Base-by-base conservation (phyloP, 768 basidiomycete genomes). In the Tubosaeta sp. region DNA sequence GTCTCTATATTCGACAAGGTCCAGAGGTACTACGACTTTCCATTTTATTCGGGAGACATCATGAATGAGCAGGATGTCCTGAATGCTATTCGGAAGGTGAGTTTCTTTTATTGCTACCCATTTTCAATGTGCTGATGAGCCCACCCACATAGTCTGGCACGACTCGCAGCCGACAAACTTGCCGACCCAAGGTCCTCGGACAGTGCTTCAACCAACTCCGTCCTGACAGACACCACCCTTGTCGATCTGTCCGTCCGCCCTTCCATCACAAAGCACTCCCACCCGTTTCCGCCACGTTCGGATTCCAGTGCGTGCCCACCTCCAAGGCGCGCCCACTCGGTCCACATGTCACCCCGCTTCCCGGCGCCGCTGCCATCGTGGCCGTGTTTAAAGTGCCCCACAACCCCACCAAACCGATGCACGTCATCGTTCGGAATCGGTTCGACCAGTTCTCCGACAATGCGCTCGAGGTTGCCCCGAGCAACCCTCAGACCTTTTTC, bases 1-100 rank as follows among this genome's bases (percentile, higher is more conserved):
- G 91, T 97, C 16, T 81, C 88, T 0, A 86, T 89, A 5, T 88
- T 97, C 65, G 95, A 97, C 73, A 81, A 97, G 54, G 92, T 95
- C 2, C 93, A 97, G 71, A 80, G 91, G 50, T 85, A 95, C 66
- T 81, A 88, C 60, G 88, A 91, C 65, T 83, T 88, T 26, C 81
- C 86, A 0, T 98, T 97, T 71, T 92, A 86, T 72, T 80, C 90
- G 42, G 94, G 86, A 19, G 91, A 98, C 71, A 88, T 98, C 57
- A 88, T 85, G 51, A 85, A 88, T 65, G 75, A 88, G 54, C 80
- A 78, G 1, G 79, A 85, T 58, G 79, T 98, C 19, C 73, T 80
- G 2, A 74, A 80, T 50, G 92, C 91, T 7, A 70, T 98, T 51
- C 74, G 74, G 64, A 88, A 86, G 76, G 89, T 88, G n/a, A n/a